These are phyloP conservation scores for Cystobasidium ongulense DNA, from an alignment of 768 basidiomycete species.

Conservation along the genomic window DNA sequence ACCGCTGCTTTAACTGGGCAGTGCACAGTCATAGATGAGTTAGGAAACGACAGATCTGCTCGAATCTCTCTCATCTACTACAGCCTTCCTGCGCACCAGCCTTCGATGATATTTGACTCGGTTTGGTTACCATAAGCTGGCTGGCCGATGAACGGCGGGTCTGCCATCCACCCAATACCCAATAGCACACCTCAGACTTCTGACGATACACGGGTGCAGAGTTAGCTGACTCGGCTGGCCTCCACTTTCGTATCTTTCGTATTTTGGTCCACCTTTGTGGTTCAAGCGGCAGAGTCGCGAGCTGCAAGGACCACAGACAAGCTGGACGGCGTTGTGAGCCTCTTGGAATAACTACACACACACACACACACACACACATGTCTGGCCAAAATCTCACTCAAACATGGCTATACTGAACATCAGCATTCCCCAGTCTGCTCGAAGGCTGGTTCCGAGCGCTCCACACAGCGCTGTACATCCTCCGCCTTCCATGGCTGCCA, in stretches of 20 bases:
- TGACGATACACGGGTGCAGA: no score
- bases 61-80: no score
- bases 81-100: no score
- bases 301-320: background rate
- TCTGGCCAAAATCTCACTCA: background rate
- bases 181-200: no score
- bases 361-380: background rate
- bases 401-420: slow-evolving; percentile 28
- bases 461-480: background rate
- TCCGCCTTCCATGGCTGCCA: background rate
- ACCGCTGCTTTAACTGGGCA: no score
- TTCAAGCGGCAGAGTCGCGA: background rate
- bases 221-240: background rate
- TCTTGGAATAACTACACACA: background rate
- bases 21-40: no score
- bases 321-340: background rate
- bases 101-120: no score
- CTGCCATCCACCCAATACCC: no score
- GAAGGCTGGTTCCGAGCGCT: slow-evolving; percentile 6
- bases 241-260: background rate
- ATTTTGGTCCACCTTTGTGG: background rate
- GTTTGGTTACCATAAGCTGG: no score
- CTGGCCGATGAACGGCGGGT: no score
- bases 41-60: no score
- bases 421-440: slow-evolving; percentile 7